These are phyloP conservation scores for Aureobasidium sp. DNA, from an alignment of 2,329 filamentous ascomycete genomes.

Conservation along the genomic window DNA sequence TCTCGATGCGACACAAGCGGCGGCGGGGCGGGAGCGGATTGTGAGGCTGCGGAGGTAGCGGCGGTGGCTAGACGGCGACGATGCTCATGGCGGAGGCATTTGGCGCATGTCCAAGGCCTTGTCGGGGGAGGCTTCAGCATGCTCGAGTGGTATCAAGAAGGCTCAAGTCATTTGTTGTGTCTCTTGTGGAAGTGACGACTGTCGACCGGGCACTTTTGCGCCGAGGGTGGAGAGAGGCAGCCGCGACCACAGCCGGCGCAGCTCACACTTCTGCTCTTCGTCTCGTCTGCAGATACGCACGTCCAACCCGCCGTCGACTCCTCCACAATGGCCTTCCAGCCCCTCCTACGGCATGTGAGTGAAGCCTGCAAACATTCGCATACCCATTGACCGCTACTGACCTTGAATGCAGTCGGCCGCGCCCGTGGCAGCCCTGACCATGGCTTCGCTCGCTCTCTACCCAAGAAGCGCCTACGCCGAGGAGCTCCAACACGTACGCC, in stretches of 20 bases:
- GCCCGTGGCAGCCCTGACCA: conserved; percentile 40
- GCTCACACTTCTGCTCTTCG: not conserved
- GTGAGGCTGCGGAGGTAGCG: conserved; percentile 36
- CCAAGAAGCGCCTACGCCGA: conserved; percentile 45
- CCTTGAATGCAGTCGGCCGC: conserved; percentile 40
- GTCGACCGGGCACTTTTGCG: not conserved
- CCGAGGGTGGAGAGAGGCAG: not conserved
- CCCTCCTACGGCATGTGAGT: conserved; percentile 47
- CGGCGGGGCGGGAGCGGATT: conserved; percentile 24
- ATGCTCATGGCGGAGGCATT: conserved; percentile 44
- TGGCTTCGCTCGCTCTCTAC: conserved; percentile 38
- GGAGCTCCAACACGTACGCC: conserved; percentile 25
- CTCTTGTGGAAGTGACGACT: not conserved
- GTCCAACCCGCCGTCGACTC: conserved; percentile 15
- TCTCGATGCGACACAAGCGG: conserved; percentile 22
- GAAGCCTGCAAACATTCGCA: not conserved
- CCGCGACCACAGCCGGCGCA: not conserved
- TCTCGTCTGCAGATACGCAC: not conserved
- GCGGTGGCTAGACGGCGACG: conserved; percentile 25
- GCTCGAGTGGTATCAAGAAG: not conserved
- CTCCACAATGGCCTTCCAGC: conserved; percentile 46
- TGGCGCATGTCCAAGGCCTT: conserved; percentile 56
- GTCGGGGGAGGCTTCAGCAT: conserved; percentile 38
- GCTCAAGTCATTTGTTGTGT: not conserved
- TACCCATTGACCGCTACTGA: conserved; percentile 18